Base-by-base conservation (phyloP, 2,329 filamentous ascomycete genomes). In the Arthrinium phaeospermum region DNA sequence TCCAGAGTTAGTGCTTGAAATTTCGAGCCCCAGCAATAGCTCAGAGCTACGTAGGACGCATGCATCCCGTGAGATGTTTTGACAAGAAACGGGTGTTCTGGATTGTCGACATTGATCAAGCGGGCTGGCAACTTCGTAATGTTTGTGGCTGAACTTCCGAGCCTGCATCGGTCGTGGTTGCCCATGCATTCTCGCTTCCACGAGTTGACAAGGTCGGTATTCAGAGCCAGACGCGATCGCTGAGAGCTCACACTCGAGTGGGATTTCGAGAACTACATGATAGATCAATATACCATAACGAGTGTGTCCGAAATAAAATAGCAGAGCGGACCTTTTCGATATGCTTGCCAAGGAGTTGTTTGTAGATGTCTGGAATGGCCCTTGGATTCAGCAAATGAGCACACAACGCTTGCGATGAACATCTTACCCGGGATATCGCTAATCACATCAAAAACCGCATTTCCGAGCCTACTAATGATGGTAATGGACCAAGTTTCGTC, bases 171-270 rank as follows among this genome's bases (percentile, higher is more conserved):
- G 8, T 71, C 46, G 67, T 75, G 74, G 22, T 71, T 70, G 14
- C 70, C 14, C 12, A 73, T 70, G 64, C 74, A 75, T 44, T 74
- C 67, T 7, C 53, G 24, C 14, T 73, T 71, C 74, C 74, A 75
- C 22, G 69, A 24, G 24, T 45, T 53, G 34, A 73, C 71, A 14
- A 74, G 19, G 37, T 27, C 24, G 61, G 72, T 71, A 57, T 75
- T 74, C 14, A 69, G 30, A 14, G 41, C 45, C 3, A 16, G n/a
- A n/a, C 14, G 22, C 19, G 7, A 14, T 24, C 10, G 6, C 19
- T 12, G 22, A 22, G 0, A 3, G 14, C 27, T 34, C 12, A 1
- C n/a, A 10, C 5, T 16, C 41, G 24, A 2, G 0, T 1, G 12
- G 22, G 3, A 27, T 0, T 3, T 10, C 10, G 22, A 2, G n/a